These are phyloP conservation scores for Podospora pseudoanserina DNA, from an alignment of 495 filamentous ascomycete species.

Conservation along the genomic window DNA sequence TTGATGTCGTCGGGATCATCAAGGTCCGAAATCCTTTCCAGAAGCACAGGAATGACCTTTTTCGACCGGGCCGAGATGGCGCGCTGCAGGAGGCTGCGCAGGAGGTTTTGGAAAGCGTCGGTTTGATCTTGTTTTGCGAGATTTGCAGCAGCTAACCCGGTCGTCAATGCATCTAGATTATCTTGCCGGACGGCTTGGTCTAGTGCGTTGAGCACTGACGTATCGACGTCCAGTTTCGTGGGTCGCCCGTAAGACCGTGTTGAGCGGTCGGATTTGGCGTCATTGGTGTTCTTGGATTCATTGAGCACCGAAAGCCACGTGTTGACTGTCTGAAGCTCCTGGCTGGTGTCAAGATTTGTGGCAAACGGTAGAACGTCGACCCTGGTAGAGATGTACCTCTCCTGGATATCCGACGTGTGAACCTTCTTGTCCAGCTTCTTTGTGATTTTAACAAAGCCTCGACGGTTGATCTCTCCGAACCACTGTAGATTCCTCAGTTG, in stretches of 20 bases:
- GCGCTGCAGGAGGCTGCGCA: slow-evolving; percentile 79
- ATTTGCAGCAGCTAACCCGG: slow-evolving; percentile 57
- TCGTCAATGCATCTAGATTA: slow-evolving; percentile 57
- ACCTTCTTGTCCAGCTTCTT: slow-evolving; percentile 97
- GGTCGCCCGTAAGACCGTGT: slow-evolving; percentile 67
- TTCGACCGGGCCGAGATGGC: slow-evolving; percentile 70
- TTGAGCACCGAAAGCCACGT: slow-evolving; percentile 81
- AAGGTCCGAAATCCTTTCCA: slow-evolving; percentile 63
- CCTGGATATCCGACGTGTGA: slow-evolving; percentile 62
- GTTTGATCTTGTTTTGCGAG: slow-evolving; percentile 51
- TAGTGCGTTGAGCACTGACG: slow-evolving; percentile 55
- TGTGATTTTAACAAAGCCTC: slow-evolving; percentile 94
- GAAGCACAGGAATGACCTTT: slow-evolving; percentile 62
- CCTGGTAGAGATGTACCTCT: slow-evolving; percentile 78
- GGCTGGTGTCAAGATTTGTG: slow-evolving; percentile 61
- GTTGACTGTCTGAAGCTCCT: slow-evolving; percentile 75
- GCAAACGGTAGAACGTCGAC: slow-evolving; percentile 84
- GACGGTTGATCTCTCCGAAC: slow-evolving; percentile 95
- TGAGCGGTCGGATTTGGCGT: slow-evolving; percentile 67
- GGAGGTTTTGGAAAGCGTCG: slow-evolving; percentile 54
- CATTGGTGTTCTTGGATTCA: slow-evolving; percentile 66
- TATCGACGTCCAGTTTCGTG: slow-evolving; percentile 35
- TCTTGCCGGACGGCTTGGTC: slow-evolving; percentile 77
- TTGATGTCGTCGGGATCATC: slow-evolving; percentile 91
- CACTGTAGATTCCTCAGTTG: slow-evolving; percentile 89